Conservation (phyloP, 148 eudicot species). For the Rhododendron molle region DNA sequence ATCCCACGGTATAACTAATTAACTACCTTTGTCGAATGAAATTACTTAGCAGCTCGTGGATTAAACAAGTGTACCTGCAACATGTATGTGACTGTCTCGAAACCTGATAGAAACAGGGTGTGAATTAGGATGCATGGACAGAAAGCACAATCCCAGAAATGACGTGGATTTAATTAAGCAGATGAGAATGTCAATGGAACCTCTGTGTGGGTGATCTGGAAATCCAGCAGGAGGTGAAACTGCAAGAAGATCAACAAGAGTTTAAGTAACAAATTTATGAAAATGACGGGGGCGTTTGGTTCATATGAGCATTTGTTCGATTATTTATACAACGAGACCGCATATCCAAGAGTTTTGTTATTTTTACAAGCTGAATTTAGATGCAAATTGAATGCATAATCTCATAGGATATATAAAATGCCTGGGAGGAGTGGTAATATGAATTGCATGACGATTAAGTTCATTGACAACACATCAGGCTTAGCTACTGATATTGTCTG, state of each 20-base stretch:
- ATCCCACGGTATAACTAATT: neutral
- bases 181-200: constrained; percentile 21
- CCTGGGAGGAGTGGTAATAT: neutral
- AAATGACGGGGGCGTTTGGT: neutral
- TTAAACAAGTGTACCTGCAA: constrained; percentile 48
- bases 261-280: neutral
- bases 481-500: too few species aligned
- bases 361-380: neutral
- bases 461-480: neutral
- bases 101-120: constrained; percentile 35
- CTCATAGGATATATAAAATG: neutral
- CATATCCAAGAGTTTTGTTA: neutral
- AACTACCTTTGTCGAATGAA: neutral
- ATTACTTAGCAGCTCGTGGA: neutral
- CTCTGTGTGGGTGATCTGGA: constrained; percentile 98
- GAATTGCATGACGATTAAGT: neutral
- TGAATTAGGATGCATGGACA: neutral
- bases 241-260: constrained; percentile 27
- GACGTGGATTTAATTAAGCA: neutral
- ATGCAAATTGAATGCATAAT: neutral
- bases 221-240: constrained; percentile 94
- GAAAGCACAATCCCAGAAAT: neutral
- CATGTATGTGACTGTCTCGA: constrained; percentile 98
- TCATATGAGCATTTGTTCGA: neutral
- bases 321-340: neutral